Base-by-base conservation (phyloP, 352 stramenopile species). In the Globisporangium parvum region DNA sequence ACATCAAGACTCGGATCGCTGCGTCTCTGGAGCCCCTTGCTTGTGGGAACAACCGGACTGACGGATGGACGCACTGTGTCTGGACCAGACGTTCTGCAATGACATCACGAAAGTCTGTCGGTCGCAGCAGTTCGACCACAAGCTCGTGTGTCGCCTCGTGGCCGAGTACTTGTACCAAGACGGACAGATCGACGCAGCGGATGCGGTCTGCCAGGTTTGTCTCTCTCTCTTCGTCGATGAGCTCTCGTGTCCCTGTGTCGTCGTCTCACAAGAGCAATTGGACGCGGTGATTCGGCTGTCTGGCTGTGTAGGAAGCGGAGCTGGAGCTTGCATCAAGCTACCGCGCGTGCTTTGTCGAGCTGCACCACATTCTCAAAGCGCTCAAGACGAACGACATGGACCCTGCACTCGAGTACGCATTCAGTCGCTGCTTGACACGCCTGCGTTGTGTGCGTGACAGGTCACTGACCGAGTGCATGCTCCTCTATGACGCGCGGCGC, bases 161-260 rank as follows among this genome's bases (percentile, higher is more conserved):
- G 77, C 68, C 12, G 80, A 91, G 47, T 87, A 91, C 67, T 69
- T 91, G 8, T 91, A 91, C 44, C 80, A 89, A 21, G 76, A 91
- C 40, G 80, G 80, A 1, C 80, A 91, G 57, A 85, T 91, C 41
- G 71, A 86, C 12, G 80, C 77, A 3, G 80, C 78, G 1, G 80
- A 91, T 59, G 60, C 69, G 10, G 69, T 91, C 57, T 91, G 80
- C 71, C 74, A 81, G 57, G 80, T 44, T 10, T 17, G 26, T 47
- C 10, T 10, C 31, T 37, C 6, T 37, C 6, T 10, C 31, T 37
- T 37, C 10, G 31, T 31, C 26, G 26, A 31, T 31, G 26, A 31
- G 26, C 26, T 31, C 26, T 31, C 26, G 3, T 31, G 26, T 31
- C 6, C 26, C 6, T 6, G 6, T 31, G 26, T 31, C 26, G 26